Evolutionary conservation across 1,284 basidiomycete genomes (phyloP).

Genomic region (Heterobasidion occidentale): DNA sequence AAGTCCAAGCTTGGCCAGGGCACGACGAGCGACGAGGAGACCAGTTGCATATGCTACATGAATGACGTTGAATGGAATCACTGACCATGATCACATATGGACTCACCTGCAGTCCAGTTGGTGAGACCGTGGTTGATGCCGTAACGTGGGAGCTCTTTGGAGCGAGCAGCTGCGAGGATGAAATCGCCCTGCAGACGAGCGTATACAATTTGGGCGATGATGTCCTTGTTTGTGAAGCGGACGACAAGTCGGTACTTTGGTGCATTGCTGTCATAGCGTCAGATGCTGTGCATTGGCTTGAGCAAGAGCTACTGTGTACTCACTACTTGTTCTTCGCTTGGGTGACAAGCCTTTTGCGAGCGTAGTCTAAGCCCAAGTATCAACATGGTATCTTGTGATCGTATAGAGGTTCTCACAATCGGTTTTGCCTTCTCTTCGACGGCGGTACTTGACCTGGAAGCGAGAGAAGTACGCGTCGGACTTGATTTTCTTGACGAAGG

Average conservation of each 20-base stretch:
- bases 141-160: conserved; percentile 90
- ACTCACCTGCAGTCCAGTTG: conserved; percentile 91
- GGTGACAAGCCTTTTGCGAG: conserved; percentile 90
- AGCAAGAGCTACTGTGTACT: conserved; percentile 16
- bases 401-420: conserved; percentile 61
- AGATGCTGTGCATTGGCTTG: background rate
- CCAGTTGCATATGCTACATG: conserved; percentile 93
- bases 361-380: conserved; percentile 64
- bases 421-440: conserved; percentile 95
- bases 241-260: conserved; percentile 99
- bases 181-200: conserved; percentile 98
- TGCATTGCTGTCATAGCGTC: conserved; percentile 55
- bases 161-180: conserved; percentile 81
- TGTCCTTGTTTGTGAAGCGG: conserved; percentile 92
- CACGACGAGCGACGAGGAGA: conserved; percentile 91
- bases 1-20: conserved; percentile 91
- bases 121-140: conserved; percentile 98
- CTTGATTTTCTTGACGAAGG: conserved; percentile 86
- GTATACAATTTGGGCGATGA: conserved; percentile 92
- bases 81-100: background rate
- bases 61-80: background rate
- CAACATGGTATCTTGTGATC: background rate
- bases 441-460: conserved; percentile 96
- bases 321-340: conserved; percentile 99
- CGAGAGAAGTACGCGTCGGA: conserved; percentile 93